These are phyloP conservation scores for Hemisphaericaspora lyxosophila DNA, from an alignment of 1,139 yeast genomes.

Conservation along the genomic window DNA sequence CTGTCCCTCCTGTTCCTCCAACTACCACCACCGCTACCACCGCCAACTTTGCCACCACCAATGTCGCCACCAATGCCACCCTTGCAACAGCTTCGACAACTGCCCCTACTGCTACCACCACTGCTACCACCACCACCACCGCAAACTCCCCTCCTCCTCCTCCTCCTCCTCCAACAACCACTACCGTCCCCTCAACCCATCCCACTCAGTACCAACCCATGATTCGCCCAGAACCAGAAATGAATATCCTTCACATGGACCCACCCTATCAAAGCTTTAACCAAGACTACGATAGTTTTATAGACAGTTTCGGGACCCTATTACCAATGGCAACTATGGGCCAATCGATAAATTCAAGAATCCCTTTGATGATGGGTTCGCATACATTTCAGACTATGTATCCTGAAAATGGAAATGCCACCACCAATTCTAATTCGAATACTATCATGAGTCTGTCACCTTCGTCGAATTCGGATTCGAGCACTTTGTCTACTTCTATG, in stretches of 20 bases:
- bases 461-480: constrained; percentile 1
- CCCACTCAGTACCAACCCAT: neutral
- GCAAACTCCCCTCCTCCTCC: neutral
- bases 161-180: neutral
- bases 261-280: constrained; percentile 7
- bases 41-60: neutral
- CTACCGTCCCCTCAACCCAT: neutral
- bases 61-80: too few species aligned
- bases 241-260: neutral
- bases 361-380: constrained; percentile 8
- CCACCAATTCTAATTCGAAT: too few species aligned
- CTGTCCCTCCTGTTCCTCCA: neutral
- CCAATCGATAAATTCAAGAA: constrained; percentile 6
- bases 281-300: constrained; percentile 15
- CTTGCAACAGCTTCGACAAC: too few species aligned
- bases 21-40: neutral
- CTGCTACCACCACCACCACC: neutral
- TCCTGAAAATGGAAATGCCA: neutral
- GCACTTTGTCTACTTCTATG: neutral
- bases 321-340: constrained; percentile 12
- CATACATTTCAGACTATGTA: neutral
- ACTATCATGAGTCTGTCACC: neutral
- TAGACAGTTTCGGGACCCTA: constrained; percentile 13
- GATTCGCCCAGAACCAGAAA: neutral
- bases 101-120: too few species aligned